These are phyloP conservation scores for Arthrobotrys conoides DNA, from an alignment of 2,329 filamentous ascomycete species.

Conservation along the genomic window DNA sequence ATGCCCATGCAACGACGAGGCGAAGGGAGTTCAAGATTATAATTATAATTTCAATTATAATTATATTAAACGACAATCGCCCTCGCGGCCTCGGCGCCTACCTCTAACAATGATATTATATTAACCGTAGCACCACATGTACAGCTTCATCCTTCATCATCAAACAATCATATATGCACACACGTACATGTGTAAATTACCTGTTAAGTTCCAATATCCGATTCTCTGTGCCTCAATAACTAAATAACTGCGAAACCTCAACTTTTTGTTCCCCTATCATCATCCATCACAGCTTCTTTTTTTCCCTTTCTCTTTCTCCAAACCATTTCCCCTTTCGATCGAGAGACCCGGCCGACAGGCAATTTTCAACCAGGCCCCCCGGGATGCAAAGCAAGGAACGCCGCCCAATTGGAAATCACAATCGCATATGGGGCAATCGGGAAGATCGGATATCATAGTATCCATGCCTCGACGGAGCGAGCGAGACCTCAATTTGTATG, in stretches of 20 bases:
- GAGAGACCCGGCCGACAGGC: constrained; percentile 32
- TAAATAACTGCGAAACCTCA: neutral
- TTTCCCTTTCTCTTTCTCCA: constrained; percentile 8
- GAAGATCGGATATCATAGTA: constrained; percentile 46
- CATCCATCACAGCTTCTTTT: too few relatives aligned
- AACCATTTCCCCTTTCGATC: constrained; percentile 41
- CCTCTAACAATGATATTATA: neutral
- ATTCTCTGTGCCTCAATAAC: constrained; percentile 12
- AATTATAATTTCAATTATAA: too few relatives aligned
- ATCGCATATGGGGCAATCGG: constrained; percentile 27
- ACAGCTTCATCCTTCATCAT: too few relatives aligned
- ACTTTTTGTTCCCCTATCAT: neutral
- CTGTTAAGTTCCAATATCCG: constrained; percentile 4
- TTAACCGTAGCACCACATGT: too few relatives aligned
- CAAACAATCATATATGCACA: neutral
- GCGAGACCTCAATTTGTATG: neutral
- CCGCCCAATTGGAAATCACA: constrained; percentile 39
- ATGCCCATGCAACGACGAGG: too few relatives aligned
- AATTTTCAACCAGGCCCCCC: constrained; percentile 13
- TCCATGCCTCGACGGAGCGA: constrained; percentile 41
- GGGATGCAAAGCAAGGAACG: constrained; percentile 18
- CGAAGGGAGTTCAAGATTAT: too few relatives aligned
- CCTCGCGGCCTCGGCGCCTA: constrained; percentile 3
- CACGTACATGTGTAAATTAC: constrained; percentile 5
- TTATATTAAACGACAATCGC: constrained; percentile 39